These are phyloP conservation scores for Tinospora cordifolia DNA, from an alignment of 164 flowering plant species.

Conservation along the genomic window DNA sequence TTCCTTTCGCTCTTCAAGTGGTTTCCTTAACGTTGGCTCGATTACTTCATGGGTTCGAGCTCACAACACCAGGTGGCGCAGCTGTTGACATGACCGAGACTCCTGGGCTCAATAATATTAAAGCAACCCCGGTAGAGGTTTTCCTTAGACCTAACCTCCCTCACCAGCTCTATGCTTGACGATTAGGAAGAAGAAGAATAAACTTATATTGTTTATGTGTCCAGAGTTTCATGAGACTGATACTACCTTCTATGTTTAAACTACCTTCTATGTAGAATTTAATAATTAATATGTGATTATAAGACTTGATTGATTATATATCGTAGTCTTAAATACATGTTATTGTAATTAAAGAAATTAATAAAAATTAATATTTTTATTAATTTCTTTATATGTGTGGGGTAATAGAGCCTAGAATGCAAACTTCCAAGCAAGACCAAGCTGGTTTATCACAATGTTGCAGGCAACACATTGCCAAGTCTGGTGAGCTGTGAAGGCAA, in stretches of 20 bases:
- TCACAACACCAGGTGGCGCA: background rate
- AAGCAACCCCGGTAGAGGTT: conserved; percentile 7
- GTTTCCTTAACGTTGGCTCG: background rate
- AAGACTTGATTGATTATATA: no score
- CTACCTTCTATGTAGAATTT: no score
- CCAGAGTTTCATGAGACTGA: no score
- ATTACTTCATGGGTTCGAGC: background rate
- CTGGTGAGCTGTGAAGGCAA: background rate
- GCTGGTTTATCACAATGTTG: no score
- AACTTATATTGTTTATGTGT: no score
- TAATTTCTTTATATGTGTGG: no score
- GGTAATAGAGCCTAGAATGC: conserved; percentile 1
- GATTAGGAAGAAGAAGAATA: no score
- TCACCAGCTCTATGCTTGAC: background rate
- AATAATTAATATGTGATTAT: no score
- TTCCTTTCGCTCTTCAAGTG: background rate
- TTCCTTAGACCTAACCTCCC: conserved; percentile 5
- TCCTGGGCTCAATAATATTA: background rate
- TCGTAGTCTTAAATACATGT: no score
- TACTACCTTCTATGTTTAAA: no score
- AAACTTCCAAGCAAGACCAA: background rate
- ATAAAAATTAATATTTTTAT: background rate
- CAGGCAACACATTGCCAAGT: background rate
- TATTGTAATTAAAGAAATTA: no score
- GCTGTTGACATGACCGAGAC: conserved; percentile 5